A percentile compares a stretch with the other conserved stretches of the same genome.
Conservation (phyloP, 176 grass and related monocot species). For the Ensete glaucum region DNA sequence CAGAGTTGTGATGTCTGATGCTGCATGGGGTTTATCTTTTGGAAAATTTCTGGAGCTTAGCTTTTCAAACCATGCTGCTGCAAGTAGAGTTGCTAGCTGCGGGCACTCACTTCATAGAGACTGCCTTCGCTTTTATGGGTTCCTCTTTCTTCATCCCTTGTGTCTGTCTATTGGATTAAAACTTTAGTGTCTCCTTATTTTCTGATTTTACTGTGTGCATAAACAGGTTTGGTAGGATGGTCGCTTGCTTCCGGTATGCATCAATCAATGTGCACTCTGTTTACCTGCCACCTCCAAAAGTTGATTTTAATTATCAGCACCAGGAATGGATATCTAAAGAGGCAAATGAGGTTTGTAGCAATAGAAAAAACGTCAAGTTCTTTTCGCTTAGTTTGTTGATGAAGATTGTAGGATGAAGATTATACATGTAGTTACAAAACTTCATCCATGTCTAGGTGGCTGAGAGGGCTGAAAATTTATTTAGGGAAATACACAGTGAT, state of each 20-base stretch:
- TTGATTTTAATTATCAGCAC: constrained; percentile 75
- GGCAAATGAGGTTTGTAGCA: constrained; percentile 59
- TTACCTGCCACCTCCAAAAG: constrained; percentile 75
- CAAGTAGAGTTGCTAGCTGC: constrained; percentile 86
- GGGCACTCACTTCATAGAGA: constrained; percentile 96
- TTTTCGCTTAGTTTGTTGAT: constrained; percentile 9
- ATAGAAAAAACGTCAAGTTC: constrained; percentile 21
- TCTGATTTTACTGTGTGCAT: constrained; percentile 27
- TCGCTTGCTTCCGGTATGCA: constrained; percentile 79
- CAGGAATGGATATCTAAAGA: constrained; percentile 82
- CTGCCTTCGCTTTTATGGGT: constrained; percentile 96
- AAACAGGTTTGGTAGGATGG: constrained; percentile 75
- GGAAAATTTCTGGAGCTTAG: constrained; percentile 99
- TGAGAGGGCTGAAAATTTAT: constrained; percentile 52
- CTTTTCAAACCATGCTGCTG: constrained; percentile 90
- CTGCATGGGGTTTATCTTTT: constrained; percentile 95
- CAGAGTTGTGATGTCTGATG: constrained; percentile 87
- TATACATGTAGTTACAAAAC: constrained; percentile 14
- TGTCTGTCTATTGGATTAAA: not conserved
- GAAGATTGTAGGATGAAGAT: constrained; percentile 9
- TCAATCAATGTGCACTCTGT: constrained; percentile 82
- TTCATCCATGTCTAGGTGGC: constrained; percentile 47
- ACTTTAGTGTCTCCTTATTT: constrained; percentile 11
- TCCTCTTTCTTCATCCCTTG: constrained; percentile 9
- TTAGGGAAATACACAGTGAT: constrained; percentile 50